Evolutionary conservation across 768 basidiomycete species (phyloP), one percentile per base, ranked within the genome.

Genomic region (Coprinopsis marcescibilis): DNA sequence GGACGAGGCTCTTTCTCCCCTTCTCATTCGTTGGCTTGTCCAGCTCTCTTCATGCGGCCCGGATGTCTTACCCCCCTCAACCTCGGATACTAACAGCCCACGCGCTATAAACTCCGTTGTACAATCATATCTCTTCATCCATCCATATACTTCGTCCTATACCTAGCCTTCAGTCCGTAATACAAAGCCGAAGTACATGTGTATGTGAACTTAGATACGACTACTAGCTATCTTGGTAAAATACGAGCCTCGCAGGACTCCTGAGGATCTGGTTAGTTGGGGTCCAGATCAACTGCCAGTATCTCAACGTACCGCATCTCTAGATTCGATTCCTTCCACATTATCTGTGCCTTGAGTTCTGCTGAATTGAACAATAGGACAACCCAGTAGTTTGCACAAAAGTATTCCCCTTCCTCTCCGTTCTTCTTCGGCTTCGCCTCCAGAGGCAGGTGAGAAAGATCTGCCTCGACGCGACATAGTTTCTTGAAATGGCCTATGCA

Each of bases 301-400:
- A 20, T 15, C 26, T 11, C 41, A 27, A 30, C 41, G 5, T 19
- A 43, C 41, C 41, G 24, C 19, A 27, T 43, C 41, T 43, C 41
- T 4, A 43, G 26, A 6, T 10, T 17, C 5, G 14, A 13, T 32
- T 78, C 76, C 49, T 62, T 59, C 78, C 78, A 81, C 21, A 65
- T 61, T 36, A 80, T 66, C 44, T 76, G 72, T 0, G 77, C 77
- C 49, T 67, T 71, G 52, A 79, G 55, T 50, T 80, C 78, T 2
- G 77, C 78, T 45, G 75, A 54, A 2, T 78, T 79, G 49, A 81
- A 77, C 14, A 71, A 57, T 15, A 81, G 50, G 8, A 78, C 61
- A 3, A 80, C 61, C 19, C 71, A 68, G 46, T 63, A 73, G 7
- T 64, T 43, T 4, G 26, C 55, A 32, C 71, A 50, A 32, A 57